Conservation (phyloP, 2,329 filamentous ascomycete species). For the Colletotrichum sansevieriae region DNA sequence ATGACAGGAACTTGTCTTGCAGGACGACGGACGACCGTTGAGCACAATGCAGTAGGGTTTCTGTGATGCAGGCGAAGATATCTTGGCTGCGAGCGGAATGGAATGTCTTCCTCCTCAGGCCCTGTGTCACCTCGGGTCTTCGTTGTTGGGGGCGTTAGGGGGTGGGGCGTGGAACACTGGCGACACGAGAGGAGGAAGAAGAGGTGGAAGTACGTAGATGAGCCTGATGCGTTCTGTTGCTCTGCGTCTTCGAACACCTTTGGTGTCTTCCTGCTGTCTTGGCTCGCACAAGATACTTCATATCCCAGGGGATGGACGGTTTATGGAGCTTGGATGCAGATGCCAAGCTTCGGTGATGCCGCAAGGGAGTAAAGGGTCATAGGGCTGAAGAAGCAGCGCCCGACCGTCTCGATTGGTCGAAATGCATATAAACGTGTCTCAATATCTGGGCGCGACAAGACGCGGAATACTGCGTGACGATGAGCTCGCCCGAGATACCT, state of each 20-base stretch:
- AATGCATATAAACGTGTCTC: not conserved
- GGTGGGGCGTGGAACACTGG: not conserved
- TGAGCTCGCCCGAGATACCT: slow-evolving; percentile 3
- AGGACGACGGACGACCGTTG: too few species aligned
- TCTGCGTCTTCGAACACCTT: not conserved
- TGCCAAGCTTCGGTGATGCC: slow-evolving; percentile 39
- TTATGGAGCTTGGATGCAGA: slow-evolving; percentile 20
- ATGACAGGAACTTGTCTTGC: too few species aligned
- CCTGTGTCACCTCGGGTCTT: too few species aligned
- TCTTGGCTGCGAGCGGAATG: too few species aligned
- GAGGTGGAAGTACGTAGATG: slow-evolving; percentile 2
- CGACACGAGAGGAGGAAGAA: not conserved
- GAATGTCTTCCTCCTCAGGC: too few species aligned
- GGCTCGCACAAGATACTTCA: not conserved
- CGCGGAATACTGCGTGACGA: slow-evolving; percentile 19
- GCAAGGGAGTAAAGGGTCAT: slow-evolving; percentile 21
- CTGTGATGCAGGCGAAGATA: too few species aligned
- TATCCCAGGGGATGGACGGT: slow-evolving; percentile 5
- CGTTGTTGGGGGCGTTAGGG: too few species aligned
- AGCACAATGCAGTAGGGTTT: too few species aligned
- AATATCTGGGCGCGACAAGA: not conserved
- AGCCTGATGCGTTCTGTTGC: slow-evolving; percentile 2
- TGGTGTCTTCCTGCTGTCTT: not conserved
- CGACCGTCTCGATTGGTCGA: slow-evolving; percentile 11
- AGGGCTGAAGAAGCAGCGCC: slow-evolving; percentile 27